phyloP scores from a whole-genome alignment of 2,329 filamentous ascomycete species.

The Aspergillus amoenus region DNA sequence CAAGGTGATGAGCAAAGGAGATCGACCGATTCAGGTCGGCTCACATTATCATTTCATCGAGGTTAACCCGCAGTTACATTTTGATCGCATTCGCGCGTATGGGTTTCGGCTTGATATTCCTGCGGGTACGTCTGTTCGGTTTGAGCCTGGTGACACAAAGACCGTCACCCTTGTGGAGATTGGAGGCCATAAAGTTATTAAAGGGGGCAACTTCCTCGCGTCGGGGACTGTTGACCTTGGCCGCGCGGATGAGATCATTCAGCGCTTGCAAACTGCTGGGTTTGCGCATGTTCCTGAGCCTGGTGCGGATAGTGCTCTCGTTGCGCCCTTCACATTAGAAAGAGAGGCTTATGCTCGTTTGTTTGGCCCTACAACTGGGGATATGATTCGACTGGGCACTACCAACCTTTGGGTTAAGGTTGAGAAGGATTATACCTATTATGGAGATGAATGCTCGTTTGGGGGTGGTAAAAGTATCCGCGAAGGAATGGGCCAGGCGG shows the following conservation, averaged over 20 bases:
- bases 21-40: conserved; percentile 85
- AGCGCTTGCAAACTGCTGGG: conserved; percentile 66
- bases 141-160: conserved; percentile 90
- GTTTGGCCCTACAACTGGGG: conserved; percentile 91
- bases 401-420: conserved; percentile 91
- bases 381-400: conserved; percentile 74
- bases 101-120: conserved; percentile 87
- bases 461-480: conserved; percentile 90
- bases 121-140: conserved; percentile 86
- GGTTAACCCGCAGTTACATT: conserved; percentile 84
- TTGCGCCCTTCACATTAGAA: conserved; percentile 69
- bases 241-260: conserved; percentile 65
- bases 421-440: conserved; percentile 78
- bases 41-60: conserved; percentile 97
- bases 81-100: conserved; percentile 79
- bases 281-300: conserved; percentile 77
- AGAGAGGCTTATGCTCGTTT: conserved; percentile 77
- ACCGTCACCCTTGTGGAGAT: conserved; percentile 90
- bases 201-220: conserved; percentile 79
- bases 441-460: conserved; percentile 94
- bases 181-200: conserved; percentile 74
- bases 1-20: conserved; percentile 79
- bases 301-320: conserved; percentile 52
- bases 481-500: conserved; percentile 94
- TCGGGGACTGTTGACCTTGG: conserved; percentile 67